A percentile compares a stretch with the other conserved stretches of the same genome.
phyloP scores from a whole-genome alignment of 2,329 filamentous ascomycete genomes.

The Podosphaera leucotricha region DNA sequence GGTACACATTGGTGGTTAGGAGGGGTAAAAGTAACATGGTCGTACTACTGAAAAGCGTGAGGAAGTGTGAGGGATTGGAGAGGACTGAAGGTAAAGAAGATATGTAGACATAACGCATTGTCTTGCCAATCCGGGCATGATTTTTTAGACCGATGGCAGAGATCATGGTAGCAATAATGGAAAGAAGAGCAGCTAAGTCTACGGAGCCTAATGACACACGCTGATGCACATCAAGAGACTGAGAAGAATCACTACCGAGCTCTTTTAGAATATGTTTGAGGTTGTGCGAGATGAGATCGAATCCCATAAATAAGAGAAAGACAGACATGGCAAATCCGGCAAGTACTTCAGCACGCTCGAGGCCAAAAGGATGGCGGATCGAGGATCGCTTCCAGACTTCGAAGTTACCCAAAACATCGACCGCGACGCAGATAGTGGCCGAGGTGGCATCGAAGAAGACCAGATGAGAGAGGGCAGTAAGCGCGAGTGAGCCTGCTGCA shows the following conservation, averaged over 20 bases:
- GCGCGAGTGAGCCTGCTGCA: slow-evolving; percentile 64
- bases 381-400: slow-evolving; percentile 91
- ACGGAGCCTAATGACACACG: slow-evolving; percentile 51
- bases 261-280: slow-evolving; percentile 75
- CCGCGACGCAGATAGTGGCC: slow-evolving; percentile 70
- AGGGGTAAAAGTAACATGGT: slow-evolving; percentile 63
- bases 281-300: slow-evolving; percentile 85
- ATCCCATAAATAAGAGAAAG: slow-evolving; percentile 87
- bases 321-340: slow-evolving; percentile 92
- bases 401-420: slow-evolving; percentile 88
- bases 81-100: slow-evolving; percentile 65
- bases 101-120: slow-evolving; percentile 70
- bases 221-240: slow-evolving; percentile 43
- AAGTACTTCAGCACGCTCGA: slow-evolving; percentile 81
- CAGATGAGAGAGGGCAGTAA: slow-evolving; percentile 79
- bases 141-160: slow-evolving; percentile 76
- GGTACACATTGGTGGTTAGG: slow-evolving; percentile 56
- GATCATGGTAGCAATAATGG: slow-evolving; percentile 60
- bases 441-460: slow-evolving; percentile 91
- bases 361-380: slow-evolving; percentile 78
- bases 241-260: slow-evolving; percentile 44
- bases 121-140: slow-evolving; percentile 74
- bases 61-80: slow-evolving; percentile 83
- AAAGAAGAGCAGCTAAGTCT: slow-evolving; percentile 58
- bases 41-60: slow-evolving; percentile 69